Base-by-base conservation (phyloP, 192 early-diverging fungal species). In the Backusella westeae region DNA sequence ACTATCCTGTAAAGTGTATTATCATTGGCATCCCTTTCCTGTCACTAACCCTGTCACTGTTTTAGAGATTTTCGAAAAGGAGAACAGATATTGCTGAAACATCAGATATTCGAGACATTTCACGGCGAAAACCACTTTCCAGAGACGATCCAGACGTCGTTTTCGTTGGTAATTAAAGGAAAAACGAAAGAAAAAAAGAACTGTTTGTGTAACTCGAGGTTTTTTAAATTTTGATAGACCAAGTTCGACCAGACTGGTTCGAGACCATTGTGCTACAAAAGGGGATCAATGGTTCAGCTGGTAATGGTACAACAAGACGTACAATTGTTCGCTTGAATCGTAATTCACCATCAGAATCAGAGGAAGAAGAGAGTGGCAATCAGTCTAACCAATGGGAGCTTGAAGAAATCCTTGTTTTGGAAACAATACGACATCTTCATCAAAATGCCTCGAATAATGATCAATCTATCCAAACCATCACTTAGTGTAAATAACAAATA, bases 331-430 rank as follows among this genome's bases (percentile, higher is more conserved):
- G 70, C 1, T 21, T n/a, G 8, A 34, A 44, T 34, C 6, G 17
- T 21, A 34, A 21, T 35, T 39, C 9, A 6, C 35, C 39, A 12
- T 76, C 66, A 9, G 44, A 42, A n/a, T 76, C 67, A 23, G 44
- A 26, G 49, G 75, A 76, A 21, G 29, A 69, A 53, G 66, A 75
- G 46, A 49, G 39, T 93, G 91, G 35, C 56, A 89, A 5, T 71
- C 82, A 0, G 93, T 89, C 0, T 90, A 94, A 90, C 78, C 94
- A 91, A 26, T 89, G 89, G 12, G 93, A 98, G 72, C 73, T 98
- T 34, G 96, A 98, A 73, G 96, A 98, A 71, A 80, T 93, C 72
- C 91, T 98, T 93, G 78, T 98, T 4, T 91, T 96, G 87, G 94
- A 97, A 81, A 96, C 96, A 0, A 94, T 98, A 35, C 80, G 96